phyloP scores from a whole-genome alignment of 345 rosid genomes.

The Reutealis trisperma region DNA sequence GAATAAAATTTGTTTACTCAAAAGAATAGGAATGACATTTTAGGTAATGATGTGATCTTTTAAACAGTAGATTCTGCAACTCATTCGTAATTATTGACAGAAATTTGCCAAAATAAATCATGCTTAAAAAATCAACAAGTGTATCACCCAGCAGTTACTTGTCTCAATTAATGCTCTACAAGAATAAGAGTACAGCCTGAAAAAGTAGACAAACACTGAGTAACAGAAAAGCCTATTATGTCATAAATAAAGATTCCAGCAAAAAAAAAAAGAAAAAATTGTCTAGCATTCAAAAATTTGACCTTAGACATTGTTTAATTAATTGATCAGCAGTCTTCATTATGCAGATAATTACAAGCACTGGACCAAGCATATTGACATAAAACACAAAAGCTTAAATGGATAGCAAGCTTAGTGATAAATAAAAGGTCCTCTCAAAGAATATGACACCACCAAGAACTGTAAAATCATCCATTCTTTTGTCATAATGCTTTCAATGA shows the following conservation, averaged over 20 bases:
- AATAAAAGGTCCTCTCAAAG: no score
- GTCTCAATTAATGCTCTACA: background rate
- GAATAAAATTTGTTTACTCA: background rate
- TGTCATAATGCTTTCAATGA: background rate
- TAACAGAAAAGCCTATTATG: no score
- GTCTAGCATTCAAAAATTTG: no score
- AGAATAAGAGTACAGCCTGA: no score
- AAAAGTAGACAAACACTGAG: no score
- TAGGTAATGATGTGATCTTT: background rate
- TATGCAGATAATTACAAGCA: no score
- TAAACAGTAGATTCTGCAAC: background rate
- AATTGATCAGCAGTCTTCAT: no score
- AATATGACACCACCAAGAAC: background rate
- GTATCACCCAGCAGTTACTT: background rate
- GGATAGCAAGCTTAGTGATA: background rate
- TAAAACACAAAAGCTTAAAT: no score
- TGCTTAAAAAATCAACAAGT: background rate
- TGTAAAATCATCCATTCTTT: background rate
- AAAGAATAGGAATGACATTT: background rate
- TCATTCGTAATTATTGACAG: background rate
- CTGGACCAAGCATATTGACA: no score
- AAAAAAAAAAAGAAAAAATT: no score
- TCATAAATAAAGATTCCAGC: no score
- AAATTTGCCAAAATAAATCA: background rate
- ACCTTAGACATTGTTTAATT: no score